Evolutionary conservation across 1,284 basidiomycete species (phyloP).

Genomic region (Mixia osmundae): DNA sequence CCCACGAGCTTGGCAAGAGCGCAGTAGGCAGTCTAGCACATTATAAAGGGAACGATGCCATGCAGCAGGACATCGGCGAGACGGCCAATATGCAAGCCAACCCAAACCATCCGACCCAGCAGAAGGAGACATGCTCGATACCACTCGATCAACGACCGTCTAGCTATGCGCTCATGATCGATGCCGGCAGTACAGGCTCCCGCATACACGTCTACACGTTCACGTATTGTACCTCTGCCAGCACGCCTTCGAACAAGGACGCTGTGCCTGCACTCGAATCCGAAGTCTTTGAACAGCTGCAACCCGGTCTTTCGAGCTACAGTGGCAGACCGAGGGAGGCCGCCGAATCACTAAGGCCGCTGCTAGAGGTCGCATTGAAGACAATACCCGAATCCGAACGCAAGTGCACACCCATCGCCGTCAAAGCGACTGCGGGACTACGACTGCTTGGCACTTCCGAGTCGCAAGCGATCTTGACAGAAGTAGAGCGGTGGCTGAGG

Average conservation of each 20-base stretch:
- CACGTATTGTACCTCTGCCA: conserved; percentile 42
- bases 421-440: conserved; percentile 88
- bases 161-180: conserved; percentile 94
- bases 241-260: conserved; percentile 16
- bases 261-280: conserved; percentile 62
- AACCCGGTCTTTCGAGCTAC: conserved; percentile 59
- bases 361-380: conserved; percentile 54
- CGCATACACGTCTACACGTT: conserved; percentile 97
- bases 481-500: conserved; percentile 42
- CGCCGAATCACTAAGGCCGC: conserved; percentile 51
- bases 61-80: no score
- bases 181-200: conserved; percentile 90
- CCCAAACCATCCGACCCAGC: no score
- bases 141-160: no score
- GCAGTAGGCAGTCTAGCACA: no score
- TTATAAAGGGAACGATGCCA: no score
- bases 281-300: conserved; percentile 67
- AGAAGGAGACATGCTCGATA: no score
- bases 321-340: conserved; percentile 35
- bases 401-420: conserved; percentile 62
- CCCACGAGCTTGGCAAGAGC: no score
- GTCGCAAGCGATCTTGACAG: conserved; percentile 49
- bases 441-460: conserved; percentile 44
- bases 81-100: no score
- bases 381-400: conserved; percentile 47